Conservation (phyloP, 108 stramenopile species). For the Cyclotella atomus region DNA sequence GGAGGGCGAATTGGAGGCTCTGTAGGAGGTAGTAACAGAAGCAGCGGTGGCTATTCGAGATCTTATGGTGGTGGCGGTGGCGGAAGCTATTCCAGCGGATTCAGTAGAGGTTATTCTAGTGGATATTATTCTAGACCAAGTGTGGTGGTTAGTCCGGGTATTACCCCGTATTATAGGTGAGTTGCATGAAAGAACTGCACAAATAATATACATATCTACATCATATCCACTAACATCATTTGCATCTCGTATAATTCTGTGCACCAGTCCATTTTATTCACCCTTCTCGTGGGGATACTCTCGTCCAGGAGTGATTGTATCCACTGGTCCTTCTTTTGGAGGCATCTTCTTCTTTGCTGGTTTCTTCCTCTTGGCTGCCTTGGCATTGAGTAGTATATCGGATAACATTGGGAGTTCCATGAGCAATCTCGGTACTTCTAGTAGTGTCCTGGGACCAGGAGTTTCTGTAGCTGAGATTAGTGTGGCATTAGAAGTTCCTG, state of each 20-base stretch:
- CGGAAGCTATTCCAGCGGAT: slow-evolving; percentile 42
- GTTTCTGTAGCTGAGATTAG: slow-evolving; percentile 71
- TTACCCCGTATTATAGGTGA: slow-evolving; percentile 51
- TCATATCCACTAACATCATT: too few species aligned
- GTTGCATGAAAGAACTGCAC: slow-evolving; percentile 5
- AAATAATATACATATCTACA: background rate
- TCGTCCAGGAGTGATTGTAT: slow-evolving; percentile 63
- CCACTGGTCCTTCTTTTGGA: slow-evolving; percentile 59
- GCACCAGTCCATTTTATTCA: slow-evolving; percentile 50
- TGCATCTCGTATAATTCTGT: background rate
- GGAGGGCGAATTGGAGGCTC: slow-evolving; percentile 84
- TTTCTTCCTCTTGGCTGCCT: slow-evolving; percentile 44
- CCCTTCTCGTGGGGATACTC: slow-evolving; percentile 40
- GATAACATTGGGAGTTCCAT: slow-evolving; percentile 23
- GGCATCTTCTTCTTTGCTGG: slow-evolving; percentile 65
- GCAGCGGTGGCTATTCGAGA: slow-evolving; percentile 26
- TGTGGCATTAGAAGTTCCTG: slow-evolving; percentile 73
- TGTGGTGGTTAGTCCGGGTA: slow-evolving; percentile 55
- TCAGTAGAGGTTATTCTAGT: slow-evolving; percentile 33
- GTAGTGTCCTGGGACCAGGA: slow-evolving; percentile 65
- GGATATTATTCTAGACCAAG: slow-evolving; percentile 64
- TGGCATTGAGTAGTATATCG: slow-evolving; percentile 20
- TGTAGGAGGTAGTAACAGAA: slow-evolving; percentile 36
- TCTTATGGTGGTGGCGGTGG: slow-evolving; percentile 1
- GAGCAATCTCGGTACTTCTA: slow-evolving; percentile 10